These are phyloP conservation scores for Moesziomyces sp. DNA, from an alignment of 1,284 basidiomycete species.

Conservation along the genomic window DNA sequence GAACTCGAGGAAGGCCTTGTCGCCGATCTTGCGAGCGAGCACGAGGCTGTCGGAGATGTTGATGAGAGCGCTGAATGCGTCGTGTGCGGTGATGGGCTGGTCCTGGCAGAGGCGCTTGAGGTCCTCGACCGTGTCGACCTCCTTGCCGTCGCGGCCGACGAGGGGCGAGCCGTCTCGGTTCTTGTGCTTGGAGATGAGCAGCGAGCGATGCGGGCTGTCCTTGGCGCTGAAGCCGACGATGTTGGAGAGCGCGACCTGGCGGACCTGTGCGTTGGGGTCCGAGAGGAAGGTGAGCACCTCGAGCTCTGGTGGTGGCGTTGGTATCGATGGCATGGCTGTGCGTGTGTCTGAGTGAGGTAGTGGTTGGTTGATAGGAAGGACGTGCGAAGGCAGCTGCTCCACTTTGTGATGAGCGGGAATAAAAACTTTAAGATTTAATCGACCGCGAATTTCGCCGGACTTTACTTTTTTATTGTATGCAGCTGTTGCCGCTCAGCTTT, in stretches of 20 bases:
- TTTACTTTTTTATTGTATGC: not conserved
- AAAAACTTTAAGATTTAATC: conserved; percentile 17
- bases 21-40: conserved; percentile 76
- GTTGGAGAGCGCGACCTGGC: conserved; percentile 85
- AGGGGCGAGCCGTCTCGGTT: conserved; percentile 52
- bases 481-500: not conserved
- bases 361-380: not conserved
- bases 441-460: conserved; percentile 18
- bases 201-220: conserved; percentile 49
- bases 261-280: conserved; percentile 85
- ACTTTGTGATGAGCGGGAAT: not conserved
- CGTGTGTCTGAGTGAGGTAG: not conserved
- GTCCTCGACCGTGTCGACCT: conserved; percentile 71
- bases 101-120: conserved; percentile 86
- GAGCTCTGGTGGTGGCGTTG: conserved; percentile 46
- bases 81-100: conserved; percentile 83
- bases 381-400: conserved; percentile 2
- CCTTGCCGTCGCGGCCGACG: conserved; percentile 53
- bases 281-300: conserved; percentile 86
- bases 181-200: conserved; percentile 58
- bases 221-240: conserved; percentile 71
- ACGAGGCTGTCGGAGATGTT: conserved; percentile 89
- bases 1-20: conserved; percentile 81
- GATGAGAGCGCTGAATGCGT: conserved; percentile 91
- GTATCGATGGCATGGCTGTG: conserved; percentile 30